phyloP scores from a whole-genome alignment of 2,329 filamentous ascomycete genomes.

The Orbilia oligospora region DNA sequence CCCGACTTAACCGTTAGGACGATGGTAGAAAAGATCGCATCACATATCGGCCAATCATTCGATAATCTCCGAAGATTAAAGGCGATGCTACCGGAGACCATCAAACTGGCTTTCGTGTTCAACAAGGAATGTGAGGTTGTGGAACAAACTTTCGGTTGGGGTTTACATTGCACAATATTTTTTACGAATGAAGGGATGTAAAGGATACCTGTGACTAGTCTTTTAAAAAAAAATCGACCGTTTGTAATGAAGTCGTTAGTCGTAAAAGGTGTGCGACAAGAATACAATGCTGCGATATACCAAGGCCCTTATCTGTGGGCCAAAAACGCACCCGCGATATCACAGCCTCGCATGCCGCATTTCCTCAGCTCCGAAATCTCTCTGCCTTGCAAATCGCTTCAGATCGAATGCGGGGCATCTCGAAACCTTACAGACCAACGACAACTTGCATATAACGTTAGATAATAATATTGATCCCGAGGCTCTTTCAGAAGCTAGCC shows the following conservation, averaged over 20 bases:
- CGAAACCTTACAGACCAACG: neutral
- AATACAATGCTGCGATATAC: neutral
- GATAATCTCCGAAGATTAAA: neutral
- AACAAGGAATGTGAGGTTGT: neutral
- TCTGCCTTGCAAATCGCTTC: neutral
- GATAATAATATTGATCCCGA: neutral
- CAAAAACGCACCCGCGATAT: slow-evolving; percentile 4
- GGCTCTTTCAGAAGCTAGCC: neutral
- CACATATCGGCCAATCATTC: neutral
- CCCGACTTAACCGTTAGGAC: neutral
- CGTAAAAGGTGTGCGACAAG: neutral
- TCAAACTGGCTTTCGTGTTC: neutral
- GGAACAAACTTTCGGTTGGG: neutral
- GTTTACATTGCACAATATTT: neutral
- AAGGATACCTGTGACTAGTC: neutral
- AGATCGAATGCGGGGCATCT: neutral
- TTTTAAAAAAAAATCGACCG: too few species aligned
- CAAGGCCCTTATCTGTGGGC: neutral
- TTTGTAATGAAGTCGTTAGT: too few species aligned
- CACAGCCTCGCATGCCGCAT: slow-evolving; percentile 9
- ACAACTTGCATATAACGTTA: too few species aligned
- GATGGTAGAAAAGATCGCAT: neutral
- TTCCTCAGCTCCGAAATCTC: neutral
- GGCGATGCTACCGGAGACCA: neutral
- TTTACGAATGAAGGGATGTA: neutral